Evolutionary conservation across 2,329 filamentous ascomycete genomes (phyloP), one percentile per base, ranked within the genome.

Genomic region (Cordyceps javanica): DNA sequence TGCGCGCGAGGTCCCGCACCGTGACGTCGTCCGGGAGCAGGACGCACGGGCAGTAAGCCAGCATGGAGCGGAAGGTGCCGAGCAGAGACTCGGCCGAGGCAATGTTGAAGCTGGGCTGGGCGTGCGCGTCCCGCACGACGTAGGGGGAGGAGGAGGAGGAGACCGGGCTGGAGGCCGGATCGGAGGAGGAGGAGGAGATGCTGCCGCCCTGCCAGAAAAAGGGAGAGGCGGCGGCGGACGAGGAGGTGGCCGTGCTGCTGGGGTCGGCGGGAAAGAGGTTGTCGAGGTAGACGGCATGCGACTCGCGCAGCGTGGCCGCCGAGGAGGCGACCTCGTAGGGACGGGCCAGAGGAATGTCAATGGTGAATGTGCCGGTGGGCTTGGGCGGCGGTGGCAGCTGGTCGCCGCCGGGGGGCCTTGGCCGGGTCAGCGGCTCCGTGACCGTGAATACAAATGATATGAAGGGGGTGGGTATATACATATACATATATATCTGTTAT

Each of bases 41-140:
- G n/a, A 79, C 70, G 60, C 71, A 79, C 0, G 76, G 80, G 53
- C 74, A 77, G 36, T 73, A 69, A 1, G 64, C 59, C 21, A 79
- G 50, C 75, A 78, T 81, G 8, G 62, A 62, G 0, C 69, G 66
- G 59, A 82, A 83, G 0, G 69, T 70, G 0, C 62, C 60, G 5
- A 83, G 68, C 3, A 82, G 67, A 5, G 71, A 72, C 36, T 73
- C 68, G 5, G 80, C 80, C n/a, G 77, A 81, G 54, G 78, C 74
- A 6, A 82, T 72, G 66, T 82, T 82, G 68, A 82, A 82, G 63
- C 76, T 76, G 0, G 80, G 80, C 56, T 77, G 77, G 16, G 78
- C 72, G 11, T 74, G 72, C 5, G 79, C 63, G 32, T 68, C 72
- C n/a, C n/a, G 23, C 69, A 32, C 65, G 58, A 65, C 57, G n/a